Evolutionary conservation across 2,329 filamentous ascomycete species (phyloP).

Genomic region (Monascus ruber): DNA sequence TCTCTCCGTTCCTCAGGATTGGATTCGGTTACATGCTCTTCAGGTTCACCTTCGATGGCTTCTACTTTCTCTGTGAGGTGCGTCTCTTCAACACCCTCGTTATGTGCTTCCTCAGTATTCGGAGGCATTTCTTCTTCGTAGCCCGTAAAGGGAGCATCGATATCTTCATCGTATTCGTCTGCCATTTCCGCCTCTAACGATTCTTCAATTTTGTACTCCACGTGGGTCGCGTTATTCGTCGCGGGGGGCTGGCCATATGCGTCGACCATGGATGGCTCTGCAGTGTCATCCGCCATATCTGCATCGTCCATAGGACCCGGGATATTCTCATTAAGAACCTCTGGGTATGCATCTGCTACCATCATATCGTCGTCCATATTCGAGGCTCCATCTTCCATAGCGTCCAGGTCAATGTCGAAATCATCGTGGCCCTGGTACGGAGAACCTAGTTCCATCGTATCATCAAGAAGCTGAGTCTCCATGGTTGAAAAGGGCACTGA

Average conservation of each 20-base stretch:
- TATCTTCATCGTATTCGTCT: constrained; percentile 26
- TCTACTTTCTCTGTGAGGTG: neutral
- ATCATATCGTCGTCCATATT: constrained; percentile 42
- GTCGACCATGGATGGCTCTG: constrained; percentile 29
- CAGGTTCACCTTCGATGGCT: constrained; percentile 1
- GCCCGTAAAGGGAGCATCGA: constrained; percentile 18
- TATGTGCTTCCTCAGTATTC: constrained; percentile 3
- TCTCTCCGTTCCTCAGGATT: neutral
- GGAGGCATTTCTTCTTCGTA: constrained; percentile 7
- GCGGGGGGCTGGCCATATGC: constrained; percentile 17
- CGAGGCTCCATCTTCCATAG: constrained; percentile 45
- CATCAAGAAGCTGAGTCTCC: constrained; percentile 28
- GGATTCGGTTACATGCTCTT: constrained; percentile 2
- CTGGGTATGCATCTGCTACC: constrained; percentile 28
- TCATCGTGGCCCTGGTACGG: constrained; percentile 36
- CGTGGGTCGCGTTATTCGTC: constrained; percentile 17
- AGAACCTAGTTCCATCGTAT: constrained; percentile 34
- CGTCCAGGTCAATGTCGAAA: constrained; percentile 50
- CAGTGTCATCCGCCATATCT: constrained; percentile 37
- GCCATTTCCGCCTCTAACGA: constrained; percentile 31
- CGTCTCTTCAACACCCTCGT: constrained; percentile 1
- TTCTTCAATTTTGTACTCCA: constrained; percentile 17
- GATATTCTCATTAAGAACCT: constrained; percentile 19
- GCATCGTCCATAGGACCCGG: constrained; percentile 28
- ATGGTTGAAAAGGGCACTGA: constrained; percentile 21